phyloP scores from a whole-genome alignment of 768 basidiomycete species.

The Dioszegia crocea region DNA sequence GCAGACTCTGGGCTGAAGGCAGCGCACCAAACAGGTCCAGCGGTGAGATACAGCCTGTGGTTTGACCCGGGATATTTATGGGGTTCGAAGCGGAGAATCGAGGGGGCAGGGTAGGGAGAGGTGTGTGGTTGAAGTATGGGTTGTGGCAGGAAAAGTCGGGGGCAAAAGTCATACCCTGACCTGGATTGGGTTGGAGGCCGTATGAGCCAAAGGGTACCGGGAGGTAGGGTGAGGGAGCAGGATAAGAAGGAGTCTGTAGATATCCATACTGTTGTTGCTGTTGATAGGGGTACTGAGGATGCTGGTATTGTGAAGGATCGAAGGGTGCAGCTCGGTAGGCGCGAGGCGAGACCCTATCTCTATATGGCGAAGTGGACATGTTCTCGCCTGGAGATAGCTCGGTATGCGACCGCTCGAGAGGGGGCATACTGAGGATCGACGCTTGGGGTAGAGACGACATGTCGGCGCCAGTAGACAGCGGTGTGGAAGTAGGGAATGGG shows the following conservation, averaged over 20 bases:
- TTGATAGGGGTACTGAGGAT: not conserved
- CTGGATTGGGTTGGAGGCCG: no score
- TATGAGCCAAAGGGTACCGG: no score
- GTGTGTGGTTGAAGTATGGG: not conserved
- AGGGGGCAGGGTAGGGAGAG: slow-evolving; percentile 1
- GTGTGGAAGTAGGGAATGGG: not conserved
- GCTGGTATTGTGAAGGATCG: not conserved
- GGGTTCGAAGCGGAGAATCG: not conserved
- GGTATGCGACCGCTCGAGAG: not conserved
- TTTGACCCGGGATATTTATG: not conserved
- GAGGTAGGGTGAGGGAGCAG: no score
- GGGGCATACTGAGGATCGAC: not conserved
- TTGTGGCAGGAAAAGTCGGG: not conserved
- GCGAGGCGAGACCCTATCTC: not conserved
- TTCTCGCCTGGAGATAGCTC: not conserved
- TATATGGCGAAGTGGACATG: not conserved
- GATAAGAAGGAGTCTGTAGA: not conserved
- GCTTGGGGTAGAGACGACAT: not conserved
- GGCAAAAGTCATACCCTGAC: not conserved
- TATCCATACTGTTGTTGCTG: not conserved
- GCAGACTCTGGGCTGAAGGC: not conserved
- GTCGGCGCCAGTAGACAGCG: not conserved
- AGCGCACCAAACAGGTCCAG: not conserved
- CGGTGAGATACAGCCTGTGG: slow-evolving; percentile 4
- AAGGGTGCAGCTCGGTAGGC: not conserved